These are phyloP conservation scores for Sporisorium sorghi DNA, from an alignment of 1,284 basidiomycete species.

Conservation along the genomic window DNA sequence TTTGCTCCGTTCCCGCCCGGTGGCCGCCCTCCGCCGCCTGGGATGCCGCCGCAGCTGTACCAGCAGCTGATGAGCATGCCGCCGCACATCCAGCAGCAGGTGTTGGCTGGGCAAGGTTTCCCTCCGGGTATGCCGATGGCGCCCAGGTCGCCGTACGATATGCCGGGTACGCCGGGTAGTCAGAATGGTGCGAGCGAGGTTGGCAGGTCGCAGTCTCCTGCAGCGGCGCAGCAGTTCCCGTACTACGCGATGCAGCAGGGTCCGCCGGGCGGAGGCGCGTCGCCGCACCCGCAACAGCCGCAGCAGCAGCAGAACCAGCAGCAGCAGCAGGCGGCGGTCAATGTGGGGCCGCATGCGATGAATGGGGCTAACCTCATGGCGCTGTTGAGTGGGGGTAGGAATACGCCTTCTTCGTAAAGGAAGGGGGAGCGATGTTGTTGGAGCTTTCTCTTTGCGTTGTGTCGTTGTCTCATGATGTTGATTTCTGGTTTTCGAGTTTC, in stretches of 20 bases:
- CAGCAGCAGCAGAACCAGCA: conserved; percentile 18
- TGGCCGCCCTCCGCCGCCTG: conserved; percentile 40
- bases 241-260: conserved; percentile 29
- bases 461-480: too few species aligned
- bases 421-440: too few species aligned
- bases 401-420: conserved; percentile 22
- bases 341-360: conserved; percentile 40
- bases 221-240: conserved; percentile 25
- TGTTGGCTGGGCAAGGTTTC: conserved; percentile 43
- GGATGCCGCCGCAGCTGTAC: conserved; percentile 61
- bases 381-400: conserved; percentile 32
- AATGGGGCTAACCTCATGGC: conserved; percentile 56
- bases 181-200: conserved; percentile 4
- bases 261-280: background rate
- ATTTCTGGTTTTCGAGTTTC: background rate
- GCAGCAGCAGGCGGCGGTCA: conserved; percentile 16
- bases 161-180: conserved; percentile 17
- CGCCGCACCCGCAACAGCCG: background rate
- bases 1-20: conserved; percentile 37
- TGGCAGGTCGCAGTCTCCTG: conserved; percentile 17
- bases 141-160: conserved; percentile 38
- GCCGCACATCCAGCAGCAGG: conserved; percentile 61
- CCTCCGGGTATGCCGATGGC: conserved; percentile 31
- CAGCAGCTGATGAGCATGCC: conserved; percentile 64
- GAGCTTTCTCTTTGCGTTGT: too few species aligned